Conservation (phyloP, 139 green algal species). For the Diplosphaera chodatii region DNA sequence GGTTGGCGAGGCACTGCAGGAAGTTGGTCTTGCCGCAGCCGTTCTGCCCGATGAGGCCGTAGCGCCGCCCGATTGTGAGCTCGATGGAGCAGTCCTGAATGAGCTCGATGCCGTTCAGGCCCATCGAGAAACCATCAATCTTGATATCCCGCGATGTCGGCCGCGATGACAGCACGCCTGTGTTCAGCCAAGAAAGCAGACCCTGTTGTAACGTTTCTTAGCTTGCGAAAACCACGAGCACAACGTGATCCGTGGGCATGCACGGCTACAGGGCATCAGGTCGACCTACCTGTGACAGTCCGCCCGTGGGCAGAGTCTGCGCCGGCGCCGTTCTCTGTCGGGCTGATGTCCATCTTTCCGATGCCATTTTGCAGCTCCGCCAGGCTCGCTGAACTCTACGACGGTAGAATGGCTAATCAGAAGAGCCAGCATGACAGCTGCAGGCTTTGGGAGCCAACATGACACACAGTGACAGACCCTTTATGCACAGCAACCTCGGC, state of each 20-base stretch:
- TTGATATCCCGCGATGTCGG: slow-evolving; percentile 45
- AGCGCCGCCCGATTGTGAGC: slow-evolving; percentile 69
- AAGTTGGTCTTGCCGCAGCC: slow-evolving; percentile 50
- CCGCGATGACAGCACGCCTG: slow-evolving; percentile 50
- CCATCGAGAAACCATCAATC: slow-evolving; percentile 60
- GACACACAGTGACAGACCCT: too few relatives aligned
- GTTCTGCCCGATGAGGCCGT: slow-evolving; percentile 63
- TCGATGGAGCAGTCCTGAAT: slow-evolving; percentile 69
- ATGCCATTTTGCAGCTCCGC: not conserved
- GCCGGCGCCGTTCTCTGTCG: not conserved
- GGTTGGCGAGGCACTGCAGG: slow-evolving; percentile 29
- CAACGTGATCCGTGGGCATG: too few relatives aligned
- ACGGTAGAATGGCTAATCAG: too few relatives aligned
- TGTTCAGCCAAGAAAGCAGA: not conserved
- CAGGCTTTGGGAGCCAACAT: too few relatives aligned
- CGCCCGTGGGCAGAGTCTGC: not conserved
- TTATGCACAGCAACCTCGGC: too few relatives aligned
- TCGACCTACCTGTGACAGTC: not conserved
- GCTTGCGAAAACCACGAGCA: too few relatives aligned
- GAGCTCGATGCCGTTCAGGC: slow-evolving; percentile 53
- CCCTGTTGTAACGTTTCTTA: too few relatives aligned
- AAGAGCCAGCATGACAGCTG: too few relatives aligned
- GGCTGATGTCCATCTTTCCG: not conserved
- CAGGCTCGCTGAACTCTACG: not conserved
- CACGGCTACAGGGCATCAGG: too few relatives aligned